phyloP scores from a whole-genome alignment of 129 eudicot species.

The Solidago caesia region DNA sequence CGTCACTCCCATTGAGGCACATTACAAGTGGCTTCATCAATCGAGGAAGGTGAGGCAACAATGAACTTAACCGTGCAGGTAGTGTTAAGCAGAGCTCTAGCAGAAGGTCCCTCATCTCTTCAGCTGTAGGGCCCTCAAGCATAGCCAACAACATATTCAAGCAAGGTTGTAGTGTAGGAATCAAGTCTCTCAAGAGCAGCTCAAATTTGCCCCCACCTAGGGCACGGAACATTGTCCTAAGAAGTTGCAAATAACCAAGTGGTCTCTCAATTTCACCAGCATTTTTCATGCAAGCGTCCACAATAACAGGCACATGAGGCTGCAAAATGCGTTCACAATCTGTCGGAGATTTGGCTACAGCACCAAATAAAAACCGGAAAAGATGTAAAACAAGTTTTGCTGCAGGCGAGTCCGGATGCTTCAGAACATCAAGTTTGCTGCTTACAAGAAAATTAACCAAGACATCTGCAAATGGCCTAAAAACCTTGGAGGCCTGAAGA shows the following conservation, averaged over 20 bases:
- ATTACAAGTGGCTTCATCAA: conserved; percentile 96
- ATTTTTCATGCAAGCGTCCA: conserved; percentile 94
- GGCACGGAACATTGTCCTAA: conserved; percentile 89
- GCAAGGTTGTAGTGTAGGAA: conserved; percentile 74
- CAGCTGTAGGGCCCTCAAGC: conserved; percentile 98
- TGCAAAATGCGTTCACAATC: conserved; percentile 95
- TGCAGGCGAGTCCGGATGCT: conserved; percentile 92
- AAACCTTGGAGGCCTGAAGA: conserved; percentile 80
- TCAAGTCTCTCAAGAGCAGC: conserved; percentile 73
- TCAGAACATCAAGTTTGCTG: conserved; percentile 97
- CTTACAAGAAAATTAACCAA: conserved; percentile 91
- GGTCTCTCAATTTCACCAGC: conserved; percentile 93
- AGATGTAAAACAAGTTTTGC: conserved; percentile 95
- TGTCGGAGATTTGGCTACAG: conserved; percentile 90
- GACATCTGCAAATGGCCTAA: conserved; percentile 92
- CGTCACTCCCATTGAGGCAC: conserved; percentile 91
- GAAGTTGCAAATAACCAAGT: conserved; percentile 89
- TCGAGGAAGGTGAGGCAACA: conserved; percentile 92
- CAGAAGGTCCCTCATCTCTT: conserved; percentile 85
- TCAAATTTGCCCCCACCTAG: conserved; percentile 97
- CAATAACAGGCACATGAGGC: conserved; percentile 92
- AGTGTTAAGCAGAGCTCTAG: conserved; percentile 87
- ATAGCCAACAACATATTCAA: conserved; percentile 85
- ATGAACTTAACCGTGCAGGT: conserved; percentile 91
- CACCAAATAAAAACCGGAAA: conserved; percentile 74